phyloP scores from a whole-genome alignment of 2,329 filamentous ascomycete species.

The Eutypella sp. region DNA sequence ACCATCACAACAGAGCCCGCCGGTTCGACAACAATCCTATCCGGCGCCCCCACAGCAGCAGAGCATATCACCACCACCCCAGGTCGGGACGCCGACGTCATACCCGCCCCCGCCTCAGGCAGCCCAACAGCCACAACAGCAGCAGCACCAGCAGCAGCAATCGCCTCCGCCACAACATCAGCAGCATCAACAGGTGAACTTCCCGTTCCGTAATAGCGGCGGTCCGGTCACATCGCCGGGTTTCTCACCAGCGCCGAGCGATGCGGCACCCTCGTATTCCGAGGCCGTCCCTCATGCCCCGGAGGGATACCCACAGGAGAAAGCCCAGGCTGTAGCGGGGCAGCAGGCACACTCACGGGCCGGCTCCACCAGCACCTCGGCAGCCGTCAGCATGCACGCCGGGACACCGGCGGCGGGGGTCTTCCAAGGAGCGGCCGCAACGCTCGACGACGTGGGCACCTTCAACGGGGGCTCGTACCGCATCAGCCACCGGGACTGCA shows the following conservation, averaged over 20 bases:
- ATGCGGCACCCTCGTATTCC: conserved; percentile 21
- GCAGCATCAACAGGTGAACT: conserved; percentile 24
- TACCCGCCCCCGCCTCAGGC: conserved; percentile 28
- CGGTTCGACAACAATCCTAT: conserved; percentile 22
- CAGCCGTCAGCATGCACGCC: conserved; percentile 29
- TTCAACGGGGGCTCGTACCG: conserved; percentile 96
- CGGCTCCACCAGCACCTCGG: conserved; percentile 15
- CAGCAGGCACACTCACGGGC: conserved; percentile 10
- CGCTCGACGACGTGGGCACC: conserved; percentile 82
- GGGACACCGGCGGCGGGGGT: conserved; percentile 43
- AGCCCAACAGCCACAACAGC: too few relatives aligned
- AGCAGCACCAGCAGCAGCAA: conserved; percentile 21
- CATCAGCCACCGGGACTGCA: conserved; percentile 86
- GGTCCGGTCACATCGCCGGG: conserved; percentile 23
- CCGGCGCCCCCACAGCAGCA: conserved; percentile 25
- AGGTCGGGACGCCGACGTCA: conserved; percentile 25
- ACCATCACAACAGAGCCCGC: conserved; percentile 18
- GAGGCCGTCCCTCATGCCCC: conserved; percentile 16
- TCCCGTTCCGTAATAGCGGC: conserved; percentile 33
- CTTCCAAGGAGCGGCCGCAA: conserved; percentile 59
- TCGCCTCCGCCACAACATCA: conserved; percentile 26
- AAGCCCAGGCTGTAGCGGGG: conserved; percentile 13
- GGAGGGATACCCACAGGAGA: conserved; percentile 29
- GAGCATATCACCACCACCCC: conserved; percentile 33
- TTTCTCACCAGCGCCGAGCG: conserved; percentile 8